These are phyloP conservation scores for Xylariaceae sp. DNA, from an alignment of 2,329 filamentous ascomycete genomes.

Conservation along the genomic window DNA sequence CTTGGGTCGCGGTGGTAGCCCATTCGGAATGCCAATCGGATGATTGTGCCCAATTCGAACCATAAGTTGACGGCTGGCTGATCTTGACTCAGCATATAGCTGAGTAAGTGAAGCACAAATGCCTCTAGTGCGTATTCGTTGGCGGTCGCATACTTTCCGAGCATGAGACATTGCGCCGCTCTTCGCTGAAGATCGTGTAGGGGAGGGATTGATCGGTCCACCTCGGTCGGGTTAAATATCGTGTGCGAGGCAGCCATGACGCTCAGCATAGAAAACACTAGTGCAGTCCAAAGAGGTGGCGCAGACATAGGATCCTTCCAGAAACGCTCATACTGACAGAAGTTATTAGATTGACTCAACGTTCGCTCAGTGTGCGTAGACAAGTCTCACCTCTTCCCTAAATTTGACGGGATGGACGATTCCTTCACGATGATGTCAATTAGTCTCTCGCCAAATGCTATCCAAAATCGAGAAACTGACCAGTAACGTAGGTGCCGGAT, in stretches of 20 bases:
- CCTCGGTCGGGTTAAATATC: conserved; percentile 3
- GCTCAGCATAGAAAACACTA: conserved; percentile 36
- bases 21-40: conserved; percentile 37
- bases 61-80: conserved; percentile 33
- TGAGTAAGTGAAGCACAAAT: conserved; percentile 33
- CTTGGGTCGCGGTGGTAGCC: conserved; percentile 40
- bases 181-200: conserved; percentile 13
- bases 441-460: background rate
- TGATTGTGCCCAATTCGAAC: conserved; percentile 37
- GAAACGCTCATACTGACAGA: conserved; percentile 31
- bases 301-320: conserved; percentile 31
- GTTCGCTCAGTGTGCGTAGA: background rate
- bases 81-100: conserved; percentile 21
- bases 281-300: conserved; percentile 35
- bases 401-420: conserved; percentile 29
- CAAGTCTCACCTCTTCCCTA: conserved; percentile 20
- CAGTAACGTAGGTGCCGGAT: conserved; percentile 22
- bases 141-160: conserved; percentile 31
- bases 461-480: too few species aligned
- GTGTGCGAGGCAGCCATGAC: conserved; percentile 22
- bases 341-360: background rate
- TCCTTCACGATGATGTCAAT: background rate
- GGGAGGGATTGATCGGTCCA: conserved; percentile 9
- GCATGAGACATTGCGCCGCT: conserved; percentile 23
- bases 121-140: conserved; percentile 36